phyloP scores from a whole-genome alignment of 345 rosid genomes.

The Moringa oleifera region DNA sequence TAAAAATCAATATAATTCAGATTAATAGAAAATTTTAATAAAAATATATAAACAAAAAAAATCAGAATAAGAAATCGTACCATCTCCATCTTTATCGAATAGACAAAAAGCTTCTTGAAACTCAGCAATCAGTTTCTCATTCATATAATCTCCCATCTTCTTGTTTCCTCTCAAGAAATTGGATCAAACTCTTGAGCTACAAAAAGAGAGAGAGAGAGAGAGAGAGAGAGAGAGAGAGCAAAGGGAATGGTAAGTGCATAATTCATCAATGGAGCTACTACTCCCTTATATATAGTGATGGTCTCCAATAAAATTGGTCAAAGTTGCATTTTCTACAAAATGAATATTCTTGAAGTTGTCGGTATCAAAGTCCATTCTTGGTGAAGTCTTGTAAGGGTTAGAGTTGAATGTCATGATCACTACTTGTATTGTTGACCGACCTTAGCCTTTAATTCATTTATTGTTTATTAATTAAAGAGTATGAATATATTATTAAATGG shows the following conservation, averaged over 20 bases:
- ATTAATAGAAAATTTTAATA: not conserved
- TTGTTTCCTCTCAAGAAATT: not conserved
- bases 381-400: too few relatives aligned
- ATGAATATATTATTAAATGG: too few relatives aligned
- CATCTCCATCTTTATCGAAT: slow-evolving; percentile 79
- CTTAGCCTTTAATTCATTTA: too few relatives aligned
- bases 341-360: too few relatives aligned
- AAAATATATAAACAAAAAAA: not conserved
- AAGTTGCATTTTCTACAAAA: too few relatives aligned
- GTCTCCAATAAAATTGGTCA: too few relatives aligned
- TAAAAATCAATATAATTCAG: not conserved
- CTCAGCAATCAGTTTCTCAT: slow-evolving; percentile 46
- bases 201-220: not conserved
- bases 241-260: not conserved
- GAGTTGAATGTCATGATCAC: too few relatives aligned
- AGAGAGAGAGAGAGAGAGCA: not conserved
- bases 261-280: not conserved
- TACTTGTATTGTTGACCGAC: too few relatives aligned
- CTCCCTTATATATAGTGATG: not conserved
- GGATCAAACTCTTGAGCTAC: not conserved
- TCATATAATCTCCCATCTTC: slow-evolving; percentile 18
- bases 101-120: slow-evolving; percentile 65
- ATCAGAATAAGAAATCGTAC: slow-evolving; percentile 24
- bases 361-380: too few relatives aligned
- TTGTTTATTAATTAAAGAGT: too few relatives aligned